Percentiles rank a stretch among this genome's conserved stretches.
Conservation (phyloP, 2,329 filamentous ascomycete species). For the Colletotrichum sp. region DNA sequence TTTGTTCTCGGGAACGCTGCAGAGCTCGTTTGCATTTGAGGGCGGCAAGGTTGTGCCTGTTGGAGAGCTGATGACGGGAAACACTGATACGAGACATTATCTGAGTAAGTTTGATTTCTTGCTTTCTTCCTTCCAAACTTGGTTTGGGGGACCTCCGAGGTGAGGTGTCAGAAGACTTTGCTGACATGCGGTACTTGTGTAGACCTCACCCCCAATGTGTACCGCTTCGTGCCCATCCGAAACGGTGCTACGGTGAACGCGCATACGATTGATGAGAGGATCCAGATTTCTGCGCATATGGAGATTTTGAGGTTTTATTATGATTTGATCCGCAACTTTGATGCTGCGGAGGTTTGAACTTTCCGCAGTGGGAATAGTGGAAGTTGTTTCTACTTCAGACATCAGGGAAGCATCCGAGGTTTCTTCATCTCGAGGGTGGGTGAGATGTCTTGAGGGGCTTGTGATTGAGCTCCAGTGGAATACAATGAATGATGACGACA, state of each 20-base stretch:
- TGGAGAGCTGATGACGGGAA: conserved; percentile 12
- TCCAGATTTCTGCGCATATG: conserved; percentile 9
- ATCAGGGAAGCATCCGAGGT: no score
- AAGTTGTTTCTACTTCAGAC: no score
- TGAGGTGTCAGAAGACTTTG: background rate
- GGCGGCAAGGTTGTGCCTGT: conserved; percentile 11
- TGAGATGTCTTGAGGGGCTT: no score
- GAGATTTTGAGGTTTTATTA: conserved; percentile 18
- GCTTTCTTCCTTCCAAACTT: no score
- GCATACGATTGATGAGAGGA: conserved; percentile 19
- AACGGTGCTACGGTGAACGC: background rate
- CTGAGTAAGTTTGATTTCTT: background rate
- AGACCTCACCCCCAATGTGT: conserved; percentile 6
- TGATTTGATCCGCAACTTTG: conserved; percentile 17
- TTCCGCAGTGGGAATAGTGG: no score
- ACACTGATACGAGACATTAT: conserved; percentile 19
- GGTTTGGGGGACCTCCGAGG: no score
- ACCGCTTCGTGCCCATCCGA: conserved; percentile 11
- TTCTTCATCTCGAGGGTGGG: no score
- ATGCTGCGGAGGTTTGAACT: background rate
- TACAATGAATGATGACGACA: no score
- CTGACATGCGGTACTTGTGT: background rate
- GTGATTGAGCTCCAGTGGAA: no score
- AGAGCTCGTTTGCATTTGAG: conserved; percentile 11
- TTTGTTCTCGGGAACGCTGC: conserved; percentile 13